These are phyloP conservation scores for Fusarium tuaranense DNA, from an alignment of 2,329 filamentous ascomycete species.

Conservation along the genomic window DNA sequence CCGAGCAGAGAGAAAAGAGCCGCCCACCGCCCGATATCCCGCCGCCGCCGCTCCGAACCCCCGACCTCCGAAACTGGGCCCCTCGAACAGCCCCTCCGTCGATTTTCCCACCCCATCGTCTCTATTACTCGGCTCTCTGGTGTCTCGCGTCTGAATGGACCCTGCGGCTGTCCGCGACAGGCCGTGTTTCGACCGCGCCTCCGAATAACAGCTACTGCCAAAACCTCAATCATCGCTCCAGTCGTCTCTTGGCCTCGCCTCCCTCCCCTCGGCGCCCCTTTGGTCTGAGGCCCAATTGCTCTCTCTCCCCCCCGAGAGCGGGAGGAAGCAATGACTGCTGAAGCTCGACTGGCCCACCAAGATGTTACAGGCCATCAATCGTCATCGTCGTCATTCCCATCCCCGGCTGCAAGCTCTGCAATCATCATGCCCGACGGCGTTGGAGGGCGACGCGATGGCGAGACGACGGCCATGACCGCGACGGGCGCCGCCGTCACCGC, in stretches of 20 bases:
- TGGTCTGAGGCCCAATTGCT: constrained; percentile 38
- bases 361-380: constrained; percentile 52
- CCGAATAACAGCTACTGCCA: constrained; percentile 30
- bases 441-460: constrained; percentile 46
- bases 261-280: constrained; percentile 9
- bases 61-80: constrained; percentile 35
- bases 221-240: constrained; percentile 2
- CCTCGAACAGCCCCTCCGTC: constrained; percentile 18
- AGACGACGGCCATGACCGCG: constrained; percentile 41
- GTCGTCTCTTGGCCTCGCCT: constrained; percentile 2
- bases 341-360: constrained; percentile 52
- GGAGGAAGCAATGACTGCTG: constrained; percentile 52
- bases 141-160: constrained; percentile 43
- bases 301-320: constrained; percentile 30
- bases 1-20: constrained; percentile 43
- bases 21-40: constrained; percentile 36
- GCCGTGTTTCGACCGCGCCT: constrained; percentile 46
- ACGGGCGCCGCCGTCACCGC: constrained; percentile 28
- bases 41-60: constrained; percentile 26
- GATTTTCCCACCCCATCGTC: constrained; percentile 6
- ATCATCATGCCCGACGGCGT: constrained; percentile 44
- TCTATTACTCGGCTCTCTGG: constrained; percentile 30
- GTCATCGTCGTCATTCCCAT: constrained; percentile 41
- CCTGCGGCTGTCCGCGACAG: constrained; percentile 39
- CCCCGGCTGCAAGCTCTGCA: constrained; percentile 41